A percentile compares a stretch with the other conserved stretches of the same genome.
Conservation (phyloP, 352 stramenopile species). For the Phytophthora syringae region DNA sequence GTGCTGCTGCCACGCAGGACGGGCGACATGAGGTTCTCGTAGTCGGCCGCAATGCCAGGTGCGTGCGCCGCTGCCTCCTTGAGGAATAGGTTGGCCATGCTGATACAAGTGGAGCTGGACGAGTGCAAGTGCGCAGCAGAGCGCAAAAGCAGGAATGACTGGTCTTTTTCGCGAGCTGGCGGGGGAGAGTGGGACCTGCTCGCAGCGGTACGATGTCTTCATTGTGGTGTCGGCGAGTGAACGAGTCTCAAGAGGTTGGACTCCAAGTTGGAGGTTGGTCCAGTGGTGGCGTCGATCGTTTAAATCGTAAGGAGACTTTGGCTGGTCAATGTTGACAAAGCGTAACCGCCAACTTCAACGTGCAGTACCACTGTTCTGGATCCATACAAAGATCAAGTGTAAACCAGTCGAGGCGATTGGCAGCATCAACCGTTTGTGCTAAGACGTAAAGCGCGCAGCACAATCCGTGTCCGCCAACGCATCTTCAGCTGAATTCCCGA, state of each 20-base stretch:
- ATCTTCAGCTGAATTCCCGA: no score
- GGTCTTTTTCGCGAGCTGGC: conserved; percentile 2
- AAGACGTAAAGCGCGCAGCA: background rate
- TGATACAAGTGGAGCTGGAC: background rate
- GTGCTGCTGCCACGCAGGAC: conserved; percentile 16
- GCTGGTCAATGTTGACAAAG: no score
- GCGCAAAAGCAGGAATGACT: conserved; percentile 20
- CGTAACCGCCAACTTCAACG: background rate
- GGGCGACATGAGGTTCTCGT: conserved; percentile 30
- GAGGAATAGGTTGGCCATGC: conserved; percentile 23
- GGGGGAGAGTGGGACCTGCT: conserved; percentile 4
- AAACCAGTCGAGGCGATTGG: background rate
- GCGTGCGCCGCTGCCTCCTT: conserved; percentile 11
- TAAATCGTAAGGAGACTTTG: no score
- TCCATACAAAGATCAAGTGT: background rate
- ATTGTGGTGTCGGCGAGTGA: background rate
- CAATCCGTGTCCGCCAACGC: conserved; percentile 1
- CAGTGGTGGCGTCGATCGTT: no score
- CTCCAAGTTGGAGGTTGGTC: no score
- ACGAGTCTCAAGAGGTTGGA: background rate
- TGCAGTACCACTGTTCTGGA: background rate
- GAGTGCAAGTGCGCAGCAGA: conserved; percentile 3
- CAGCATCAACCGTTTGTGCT: conserved; percentile 9
- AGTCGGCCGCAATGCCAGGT: conserved; percentile 6
- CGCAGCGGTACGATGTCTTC: background rate